phyloP scores from a whole-genome alignment of 768 basidiomycete species.

The Trametopsis cervina region DNA sequence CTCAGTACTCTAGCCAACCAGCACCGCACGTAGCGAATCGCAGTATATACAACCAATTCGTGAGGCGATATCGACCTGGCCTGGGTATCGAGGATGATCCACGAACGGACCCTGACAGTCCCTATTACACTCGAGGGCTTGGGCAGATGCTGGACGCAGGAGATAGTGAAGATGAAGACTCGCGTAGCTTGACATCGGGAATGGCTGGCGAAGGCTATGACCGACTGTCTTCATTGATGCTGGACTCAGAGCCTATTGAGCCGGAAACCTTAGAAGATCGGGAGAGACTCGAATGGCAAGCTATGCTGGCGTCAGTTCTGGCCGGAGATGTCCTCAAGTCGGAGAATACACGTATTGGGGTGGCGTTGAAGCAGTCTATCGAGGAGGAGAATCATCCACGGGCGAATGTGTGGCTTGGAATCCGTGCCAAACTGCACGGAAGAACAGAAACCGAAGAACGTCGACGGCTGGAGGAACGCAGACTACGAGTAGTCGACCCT shows the following conservation, averaged over 20 bases:
- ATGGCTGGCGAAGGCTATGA: conserved; percentile 41
- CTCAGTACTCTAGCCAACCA: conserved; percentile 14
- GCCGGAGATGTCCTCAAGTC: conserved; percentile 91
- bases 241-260: conserved; percentile 58
- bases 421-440: conserved; percentile 81
- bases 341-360: conserved; percentile 89
- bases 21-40: conserved; percentile 31
- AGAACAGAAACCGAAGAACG: conserved; percentile 78
- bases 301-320: conserved; percentile 89
- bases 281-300: conserved; percentile 92
- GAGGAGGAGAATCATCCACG: conserved; percentile 65
- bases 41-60: conserved; percentile 72
- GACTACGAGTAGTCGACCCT: conserved; percentile 72
- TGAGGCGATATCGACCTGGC: conserved; percentile 65
- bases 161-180: conserved; percentile 72
- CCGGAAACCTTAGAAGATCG: conserved; percentile 68
- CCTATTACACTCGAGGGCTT: conserved; percentile 70
- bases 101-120: conserved; percentile 75
- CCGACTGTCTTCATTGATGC: conserved; percentile 41
- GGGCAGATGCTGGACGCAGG: conserved; percentile 63
- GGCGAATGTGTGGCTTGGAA: conserved; percentile 80
- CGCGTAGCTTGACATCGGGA: conserved; percentile 35
- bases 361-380: conserved; percentile 60
- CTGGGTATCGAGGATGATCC: conserved; percentile 60
- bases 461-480: conserved; percentile 73